phyloP scores from a whole-genome alignment of 495 filamentous ascomycete genomes.

The Lepraria neglecta region DNA sequence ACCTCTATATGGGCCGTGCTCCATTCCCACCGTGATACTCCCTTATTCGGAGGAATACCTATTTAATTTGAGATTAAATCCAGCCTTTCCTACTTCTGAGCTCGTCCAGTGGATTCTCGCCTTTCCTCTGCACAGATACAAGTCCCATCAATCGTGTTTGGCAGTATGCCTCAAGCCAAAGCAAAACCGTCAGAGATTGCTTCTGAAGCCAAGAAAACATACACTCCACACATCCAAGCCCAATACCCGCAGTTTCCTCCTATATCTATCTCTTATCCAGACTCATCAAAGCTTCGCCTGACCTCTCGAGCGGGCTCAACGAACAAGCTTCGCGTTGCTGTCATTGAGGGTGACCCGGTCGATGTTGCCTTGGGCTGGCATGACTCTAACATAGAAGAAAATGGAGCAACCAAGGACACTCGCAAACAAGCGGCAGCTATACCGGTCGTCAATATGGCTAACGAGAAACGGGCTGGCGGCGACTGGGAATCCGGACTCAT shows the following conservation, averaged over 20 bases:
- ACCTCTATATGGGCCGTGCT: background rate
- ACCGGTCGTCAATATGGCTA: slow-evolving; percentile 66
- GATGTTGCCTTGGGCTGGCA: slow-evolving; percentile 60
- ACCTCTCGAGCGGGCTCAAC: slow-evolving; percentile 20
- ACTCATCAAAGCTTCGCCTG: slow-evolving; percentile 31
- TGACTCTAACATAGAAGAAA: slow-evolving; percentile 23
- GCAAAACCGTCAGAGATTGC: slow-evolving; percentile 65
- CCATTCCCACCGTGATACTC: background rate
- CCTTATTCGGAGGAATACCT: background rate
- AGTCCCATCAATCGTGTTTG: slow-evolving; percentile 10
- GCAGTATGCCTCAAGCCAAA: slow-evolving; percentile 52
- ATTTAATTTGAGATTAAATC: slow-evolving; percentile 4
- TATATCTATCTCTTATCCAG: slow-evolving; percentile 40
- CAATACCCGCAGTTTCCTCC: slow-evolving; percentile 46
- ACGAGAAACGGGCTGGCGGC: slow-evolving; percentile 66
- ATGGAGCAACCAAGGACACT: slow-evolving; percentile 6
- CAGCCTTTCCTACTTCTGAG: background rate
- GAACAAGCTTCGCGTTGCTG: slow-evolving; percentile 42
- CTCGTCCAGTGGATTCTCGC: background rate
- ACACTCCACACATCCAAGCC: slow-evolving; percentile 52
- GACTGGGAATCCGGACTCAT: slow-evolving; percentile 71
- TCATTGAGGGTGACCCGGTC: slow-evolving; percentile 60
- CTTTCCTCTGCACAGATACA: background rate
- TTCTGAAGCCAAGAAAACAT: slow-evolving; percentile 58
- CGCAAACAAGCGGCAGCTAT: slow-evolving; percentile 34